Conservation (phyloP, 2,329 filamentous ascomycete species). For the Fusarium sp. region DNA sequence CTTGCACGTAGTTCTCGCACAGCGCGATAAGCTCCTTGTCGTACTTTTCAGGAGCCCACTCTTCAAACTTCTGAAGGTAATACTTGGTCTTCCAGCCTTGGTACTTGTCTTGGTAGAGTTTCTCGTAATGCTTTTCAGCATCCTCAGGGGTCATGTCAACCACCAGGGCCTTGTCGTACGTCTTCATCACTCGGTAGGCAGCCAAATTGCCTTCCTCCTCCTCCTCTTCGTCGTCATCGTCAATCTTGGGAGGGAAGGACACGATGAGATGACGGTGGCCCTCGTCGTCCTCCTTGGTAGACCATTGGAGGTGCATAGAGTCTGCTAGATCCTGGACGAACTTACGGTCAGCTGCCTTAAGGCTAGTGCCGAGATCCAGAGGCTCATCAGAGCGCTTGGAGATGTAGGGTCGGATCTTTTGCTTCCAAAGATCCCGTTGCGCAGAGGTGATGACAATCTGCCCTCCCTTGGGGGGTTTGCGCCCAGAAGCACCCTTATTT, state of each 20-base stretch:
- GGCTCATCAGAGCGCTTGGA: conserved; percentile 72
- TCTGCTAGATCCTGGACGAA: conserved; percentile 90
- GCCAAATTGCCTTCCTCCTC: conserved; percentile 87
- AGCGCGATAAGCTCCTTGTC: conserved; percentile 80
- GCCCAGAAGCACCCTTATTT: conserved; percentile 69
- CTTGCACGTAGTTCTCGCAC: conserved; percentile 96
- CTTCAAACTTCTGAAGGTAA: conserved; percentile 87
- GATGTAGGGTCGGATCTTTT: conserved; percentile 84
- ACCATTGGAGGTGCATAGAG: conserved; percentile 68
- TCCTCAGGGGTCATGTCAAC: conserved; percentile 84
- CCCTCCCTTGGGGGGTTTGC: conserved; percentile 64
- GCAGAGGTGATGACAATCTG: conserved; percentile 80
- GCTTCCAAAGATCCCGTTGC: conserved; percentile 85
- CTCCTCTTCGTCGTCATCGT: conserved; percentile 56
- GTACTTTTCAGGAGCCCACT: conserved; percentile 85
- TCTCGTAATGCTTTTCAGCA: conserved; percentile 80
- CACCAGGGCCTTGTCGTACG: conserved; percentile 90
- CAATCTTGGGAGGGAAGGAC: conserved; percentile 58
- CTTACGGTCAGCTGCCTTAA: conserved; percentile 88
- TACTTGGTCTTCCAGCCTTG: conserved; percentile 94
- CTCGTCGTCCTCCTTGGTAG: conserved; percentile 67
- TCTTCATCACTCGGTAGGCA: conserved; percentile 85
- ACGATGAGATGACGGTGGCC: conserved; percentile 66
- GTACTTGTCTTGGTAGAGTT: conserved; percentile 92
- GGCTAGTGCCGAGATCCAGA: conserved; percentile 77